Percentiles rank a stretch among this genome's conserved stretches.
These are phyloP conservation scores for Isabelozyma gotoi DNA, from an alignment of 805 yeast genomes.

Conservation along the genomic window DNA sequence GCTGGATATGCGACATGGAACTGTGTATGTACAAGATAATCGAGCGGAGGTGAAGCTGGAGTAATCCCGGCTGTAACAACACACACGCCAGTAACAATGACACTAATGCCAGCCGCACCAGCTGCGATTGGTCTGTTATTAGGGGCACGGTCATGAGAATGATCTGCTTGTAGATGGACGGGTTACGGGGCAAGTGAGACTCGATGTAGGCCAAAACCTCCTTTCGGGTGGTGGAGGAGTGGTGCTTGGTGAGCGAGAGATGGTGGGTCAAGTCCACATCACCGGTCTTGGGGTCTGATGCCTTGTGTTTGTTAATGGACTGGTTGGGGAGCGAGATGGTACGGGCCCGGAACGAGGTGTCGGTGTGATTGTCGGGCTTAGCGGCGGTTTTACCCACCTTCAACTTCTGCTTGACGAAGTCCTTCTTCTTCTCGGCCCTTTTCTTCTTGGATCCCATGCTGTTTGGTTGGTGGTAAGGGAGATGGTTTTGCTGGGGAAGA, in stretches of 20 bases:
- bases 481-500: not conserved
- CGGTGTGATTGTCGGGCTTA: constrained; percentile 74
- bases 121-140: constrained; percentile 61
- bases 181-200: constrained; percentile 50
- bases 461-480: not conserved
- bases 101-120: constrained; percentile 61
- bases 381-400: constrained; percentile 83
- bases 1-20: constrained; percentile 90
- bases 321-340: constrained; percentile 51
- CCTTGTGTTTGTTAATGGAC: constrained; percentile 22
- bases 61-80: constrained; percentile 49
- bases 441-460: constrained; percentile 52
- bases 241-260: constrained; percentile 72
- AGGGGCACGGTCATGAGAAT: constrained; percentile 60
- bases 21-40: constrained; percentile 76
- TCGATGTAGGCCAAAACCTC: constrained; percentile 62
- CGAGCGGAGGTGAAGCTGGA: constrained; percentile 58
- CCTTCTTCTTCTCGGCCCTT: constrained; percentile 66
- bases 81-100: constrained; percentile 50
- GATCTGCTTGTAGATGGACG: constrained; percentile 56
- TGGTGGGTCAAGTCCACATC: constrained; percentile 57
- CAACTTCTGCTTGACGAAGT: constrained; percentile 73
- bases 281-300: not conserved
- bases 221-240: constrained; percentile 65
- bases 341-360: constrained; percentile 79